Evolutionary conservation across 1,139 yeast genomes (phyloP), one percentile per base, ranked within the genome.

Genomic region (Keqinozyma sinolaborantium): DNA sequence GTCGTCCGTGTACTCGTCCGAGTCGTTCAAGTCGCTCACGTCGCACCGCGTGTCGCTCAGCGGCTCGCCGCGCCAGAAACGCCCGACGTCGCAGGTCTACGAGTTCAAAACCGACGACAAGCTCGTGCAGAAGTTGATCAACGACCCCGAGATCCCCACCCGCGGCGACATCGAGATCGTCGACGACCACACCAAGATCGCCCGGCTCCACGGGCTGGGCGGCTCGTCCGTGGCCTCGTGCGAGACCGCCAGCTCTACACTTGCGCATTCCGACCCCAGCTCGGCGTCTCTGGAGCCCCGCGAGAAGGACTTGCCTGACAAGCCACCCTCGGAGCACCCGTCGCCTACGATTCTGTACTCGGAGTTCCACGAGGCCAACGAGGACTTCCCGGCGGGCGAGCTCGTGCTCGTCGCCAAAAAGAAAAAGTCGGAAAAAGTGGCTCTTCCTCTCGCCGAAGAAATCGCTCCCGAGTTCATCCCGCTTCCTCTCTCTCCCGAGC

Each of bases 1-100:
- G 13, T 16, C 39, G 15, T 26, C 28, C 15, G 31, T 30, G 14
- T 18, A 30, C 21, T 32, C 39, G 4, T 34, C 45, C 4, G 33
- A 36, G 4, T 25, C 28, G 10, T 34, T 41, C 5, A 31, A 38
- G 5, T 28, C 40, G 4, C 26, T 31, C 9, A 18, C 7, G 10
- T 18, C 21, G 10, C 9, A 18, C 21, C 7, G 21, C 7, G 10
- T 7, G 7, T 18, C 21, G 9, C 7, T 7, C 10, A 10, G 10
- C 21, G 10, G 9, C 10, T 7, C 21, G 7, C 21, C 21, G 10
- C 21, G 7, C 21, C 21, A 18, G 21, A 18, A 18, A 18, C 21
- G 21, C 7, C 21, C 21, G 7, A 18, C 21, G 7, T 10, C 21
- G 7, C 21, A 7, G 7, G 21, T 18, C 9, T 18, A 7, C 10